Evolutionary conservation across 371 early-diverging fungal species (phyloP), one percentile per base, ranked within the genome.

Genomic region (Coemansia sp.): DNA sequence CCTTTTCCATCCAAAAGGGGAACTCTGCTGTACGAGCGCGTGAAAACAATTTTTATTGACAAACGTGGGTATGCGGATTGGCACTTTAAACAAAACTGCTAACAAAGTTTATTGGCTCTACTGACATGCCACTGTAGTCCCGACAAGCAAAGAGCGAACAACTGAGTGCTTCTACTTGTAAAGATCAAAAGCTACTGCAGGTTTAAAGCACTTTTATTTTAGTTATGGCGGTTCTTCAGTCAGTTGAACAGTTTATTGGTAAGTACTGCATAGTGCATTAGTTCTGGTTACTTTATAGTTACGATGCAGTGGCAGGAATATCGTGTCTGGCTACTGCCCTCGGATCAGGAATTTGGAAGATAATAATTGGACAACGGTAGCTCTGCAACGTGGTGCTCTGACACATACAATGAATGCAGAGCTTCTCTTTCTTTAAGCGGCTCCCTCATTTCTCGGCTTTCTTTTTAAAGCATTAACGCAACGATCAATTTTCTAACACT

Each of bases 201-300:
- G 37, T 37, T 37, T 37, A 37, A 37, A 37, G 37, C 37, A 11
- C 11, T 37, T 37, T 37, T 10, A 37, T 37, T 10, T 11, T 37
- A 47, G 56, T 18, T 24, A 71, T 71, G 71, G 71, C 68, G 16
- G 69, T 71, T 42, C 70, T 70, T 50, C 58, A 63, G 52, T 24
- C 37, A 10, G 51, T 72, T n/a, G 72, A 72, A 60, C 63, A 72
- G 72, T 72, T 72, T 69, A 60, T 64, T 34, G 72, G 72, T 72
- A 72, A 72, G 72, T 72, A 59, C 53, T 59, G 66, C 39, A 40
- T 59, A 14, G 1, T 4, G 11, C 0, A n/a, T 16, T 53, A 26
- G 13, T 53, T 24, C 3, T 11, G 5, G 8, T 31, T 55, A 18
- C 26, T 55, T 29, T 8, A n/a, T n/a, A 14, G n/a, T 55, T 55